Base-by-base conservation (phyloP, 306 rosid genomes). In the Lotus japonicus region DNA sequence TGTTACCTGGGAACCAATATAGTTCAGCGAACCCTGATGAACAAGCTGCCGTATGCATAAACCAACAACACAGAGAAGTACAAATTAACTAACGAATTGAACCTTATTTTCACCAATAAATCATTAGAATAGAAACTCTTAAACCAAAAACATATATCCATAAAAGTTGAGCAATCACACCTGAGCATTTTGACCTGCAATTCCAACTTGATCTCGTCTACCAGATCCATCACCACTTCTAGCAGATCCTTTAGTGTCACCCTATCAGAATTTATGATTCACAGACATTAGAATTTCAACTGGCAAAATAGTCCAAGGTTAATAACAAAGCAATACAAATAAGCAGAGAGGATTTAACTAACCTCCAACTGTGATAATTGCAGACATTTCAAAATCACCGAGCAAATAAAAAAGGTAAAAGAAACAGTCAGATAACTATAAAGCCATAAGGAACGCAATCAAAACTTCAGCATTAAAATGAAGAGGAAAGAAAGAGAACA, bases 191-290 rank as follows among this genome's bases (percentile, higher is more conserved):
- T 85, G 95, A 42, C 70, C 85, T 61, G 82, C 73, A 75, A 77
- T 64, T 50, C 79, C 84, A 58, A 81, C 86, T 33, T 79, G 80
- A 61, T 85, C 92, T 71, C 88, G 80, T 79, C 86, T 89, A 48
- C 55, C 77, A 77, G 97, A 85, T 23, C 87, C 86, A 68, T 89
- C 96, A 62, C 92, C 87, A 68, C 86, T 81, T 81, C 97, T 88
- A 12, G 83, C 82, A 79, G 95, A 69, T 46, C 96, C 97, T 81
- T 89, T 92, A 43, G 89, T 83, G 74, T 92, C 97, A 67, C 96
- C 96, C 97, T 92, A 79, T 18, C 58, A 72, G 55, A 77, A 78
- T 76, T 78, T 55, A 74, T 41, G 66, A 76, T 72, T 69, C 10
- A 5, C 61, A 62, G 65, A 44, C 7, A 61, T 64, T 61, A 43